These are phyloP conservation scores for Thalassiosira oceanica DNA, from an alignment of 352 stramenopile species.

Conservation along the genomic window DNA sequence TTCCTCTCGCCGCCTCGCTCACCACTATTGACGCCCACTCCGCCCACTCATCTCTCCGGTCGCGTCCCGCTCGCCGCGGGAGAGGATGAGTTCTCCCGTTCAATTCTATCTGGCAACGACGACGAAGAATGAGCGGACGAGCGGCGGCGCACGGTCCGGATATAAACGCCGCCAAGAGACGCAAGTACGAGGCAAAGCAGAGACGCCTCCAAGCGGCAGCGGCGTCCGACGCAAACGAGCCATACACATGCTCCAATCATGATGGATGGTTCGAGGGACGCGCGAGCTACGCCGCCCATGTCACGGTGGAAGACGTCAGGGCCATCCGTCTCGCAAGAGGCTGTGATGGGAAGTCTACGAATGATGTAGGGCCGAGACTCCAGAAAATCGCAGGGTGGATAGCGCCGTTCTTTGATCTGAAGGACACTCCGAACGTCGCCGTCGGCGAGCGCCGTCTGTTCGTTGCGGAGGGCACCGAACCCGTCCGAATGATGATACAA, in stretches of 20 bases:
- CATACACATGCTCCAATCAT: not conserved
- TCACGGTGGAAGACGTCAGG: slow-evolving; percentile 46
- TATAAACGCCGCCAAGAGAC: slow-evolving; percentile 35
- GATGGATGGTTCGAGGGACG: slow-evolving; percentile 25
- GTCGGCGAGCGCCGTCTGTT: slow-evolving; percentile 32
- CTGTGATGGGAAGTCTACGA: not conserved
- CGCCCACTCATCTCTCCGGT: slow-evolving; percentile 1
- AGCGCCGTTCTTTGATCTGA: slow-evolving; percentile 52
- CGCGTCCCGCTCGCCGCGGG: no score
- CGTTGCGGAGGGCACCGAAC: slow-evolving; percentile 72
- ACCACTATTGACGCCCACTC: no score
- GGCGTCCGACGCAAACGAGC: not conserved
- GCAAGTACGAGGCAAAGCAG: slow-evolving; percentile 49
- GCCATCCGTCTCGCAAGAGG: slow-evolving; percentile 17
- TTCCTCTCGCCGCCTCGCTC: no score
- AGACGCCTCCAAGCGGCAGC: slow-evolving; percentile 47
- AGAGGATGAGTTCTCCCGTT: no score
- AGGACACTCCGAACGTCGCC: slow-evolving; percentile 11
- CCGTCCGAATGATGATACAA: slow-evolving; percentile 64
- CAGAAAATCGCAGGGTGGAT: slow-evolving; percentile 34
- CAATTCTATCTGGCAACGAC: no score
- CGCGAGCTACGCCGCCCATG: slow-evolving; percentile 32
- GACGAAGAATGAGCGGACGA: no score
- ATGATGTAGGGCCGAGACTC: slow-evolving; percentile 13
- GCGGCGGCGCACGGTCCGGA: slow-evolving; percentile 47